These are phyloP conservation scores for Pythium pectinolyticum DNA, from an alignment of 352 stramenopile species.

Conservation along the genomic window DNA sequence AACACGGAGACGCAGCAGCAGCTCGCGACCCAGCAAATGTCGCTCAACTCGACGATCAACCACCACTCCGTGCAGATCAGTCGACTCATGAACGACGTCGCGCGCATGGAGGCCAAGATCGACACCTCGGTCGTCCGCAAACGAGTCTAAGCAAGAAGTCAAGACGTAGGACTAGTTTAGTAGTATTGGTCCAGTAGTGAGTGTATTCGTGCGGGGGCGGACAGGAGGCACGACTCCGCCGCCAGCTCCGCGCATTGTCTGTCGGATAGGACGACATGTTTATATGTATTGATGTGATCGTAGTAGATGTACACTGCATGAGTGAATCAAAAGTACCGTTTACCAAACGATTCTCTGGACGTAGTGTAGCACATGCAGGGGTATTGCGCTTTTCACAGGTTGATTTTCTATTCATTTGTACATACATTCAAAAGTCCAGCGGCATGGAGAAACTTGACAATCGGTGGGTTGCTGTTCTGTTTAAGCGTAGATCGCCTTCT, in stretches of 20 bases:
- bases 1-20: constrained; percentile 85
- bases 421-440: constrained; percentile 6
- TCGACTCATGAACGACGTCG: constrained; percentile 72
- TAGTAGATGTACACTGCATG: not conserved
- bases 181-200: not conserved
- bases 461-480: not conserved
- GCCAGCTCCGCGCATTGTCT: too few species aligned
- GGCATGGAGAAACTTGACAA: not conserved
- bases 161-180: not conserved
- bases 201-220: constrained; percentile 1
- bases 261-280: constrained; percentile 11
- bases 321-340: not conserved
- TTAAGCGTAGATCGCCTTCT: constrained; percentile 85
- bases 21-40: constrained; percentile 73
- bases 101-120: constrained; percentile 79
- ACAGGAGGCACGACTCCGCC: too few species aligned
- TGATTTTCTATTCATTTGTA: not conserved
- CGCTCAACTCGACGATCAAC: constrained; percentile 57
- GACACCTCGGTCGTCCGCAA: constrained; percentile 37
- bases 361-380: too few species aligned
- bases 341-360: too few species aligned
- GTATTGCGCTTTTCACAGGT: too few species aligned
- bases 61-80: constrained; percentile 75
- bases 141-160: constrained; percentile 8
- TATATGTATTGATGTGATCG: not conserved